Evolutionary conservation across 306 rosid species (phyloP).

Genomic region (Mimosa bimucronata): DNA sequence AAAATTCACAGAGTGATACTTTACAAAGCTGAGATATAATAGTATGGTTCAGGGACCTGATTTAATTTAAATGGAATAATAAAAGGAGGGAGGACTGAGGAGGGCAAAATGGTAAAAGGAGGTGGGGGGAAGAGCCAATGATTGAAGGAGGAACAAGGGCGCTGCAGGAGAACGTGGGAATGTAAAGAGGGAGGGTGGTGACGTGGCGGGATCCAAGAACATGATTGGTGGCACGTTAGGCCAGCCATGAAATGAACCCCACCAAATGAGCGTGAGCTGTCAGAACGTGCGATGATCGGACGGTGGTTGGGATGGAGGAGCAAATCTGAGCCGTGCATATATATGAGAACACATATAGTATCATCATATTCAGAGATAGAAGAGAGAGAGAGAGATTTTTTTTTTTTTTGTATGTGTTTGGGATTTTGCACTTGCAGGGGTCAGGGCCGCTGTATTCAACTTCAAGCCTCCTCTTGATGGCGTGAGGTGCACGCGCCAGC

Average conservation of each 20-base stretch:
- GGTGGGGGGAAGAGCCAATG: slow-evolving; percentile 31
- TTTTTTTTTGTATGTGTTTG: slow-evolving; percentile 5
- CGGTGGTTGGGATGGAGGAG: slow-evolving; percentile 19
- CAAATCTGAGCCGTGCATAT: slow-evolving; percentile 41
- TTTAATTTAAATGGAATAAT: too few relatives aligned
- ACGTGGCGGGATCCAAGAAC: slow-evolving; percentile 63
- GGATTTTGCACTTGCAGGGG: too few relatives aligned
- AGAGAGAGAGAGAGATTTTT: neutral
- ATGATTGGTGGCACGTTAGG: slow-evolving; percentile 69
- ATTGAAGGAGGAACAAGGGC: slow-evolving; percentile 46
- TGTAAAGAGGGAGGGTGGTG: slow-evolving; percentile 30
- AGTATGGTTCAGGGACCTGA: too few relatives aligned
- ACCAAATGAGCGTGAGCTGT: slow-evolving; percentile 74
- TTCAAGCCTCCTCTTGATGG: slow-evolving; percentile 14
- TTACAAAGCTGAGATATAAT: too few relatives aligned
- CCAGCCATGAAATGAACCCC: slow-evolving; percentile 49
- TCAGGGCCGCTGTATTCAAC: slow-evolving; percentile 49
- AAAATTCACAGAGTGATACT: too few relatives aligned
- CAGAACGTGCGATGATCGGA: slow-evolving; percentile 55
- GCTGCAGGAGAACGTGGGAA: slow-evolving; percentile 55
- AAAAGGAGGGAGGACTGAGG: neutral
- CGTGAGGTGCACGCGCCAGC: slow-evolving; percentile 11
- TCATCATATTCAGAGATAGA: neutral
- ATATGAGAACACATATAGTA: neutral
- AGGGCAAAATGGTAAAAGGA: slow-evolving; percentile 50